phyloP scores from a whole-genome alignment of 306 rosid species.

The Rosa rugosa region DNA sequence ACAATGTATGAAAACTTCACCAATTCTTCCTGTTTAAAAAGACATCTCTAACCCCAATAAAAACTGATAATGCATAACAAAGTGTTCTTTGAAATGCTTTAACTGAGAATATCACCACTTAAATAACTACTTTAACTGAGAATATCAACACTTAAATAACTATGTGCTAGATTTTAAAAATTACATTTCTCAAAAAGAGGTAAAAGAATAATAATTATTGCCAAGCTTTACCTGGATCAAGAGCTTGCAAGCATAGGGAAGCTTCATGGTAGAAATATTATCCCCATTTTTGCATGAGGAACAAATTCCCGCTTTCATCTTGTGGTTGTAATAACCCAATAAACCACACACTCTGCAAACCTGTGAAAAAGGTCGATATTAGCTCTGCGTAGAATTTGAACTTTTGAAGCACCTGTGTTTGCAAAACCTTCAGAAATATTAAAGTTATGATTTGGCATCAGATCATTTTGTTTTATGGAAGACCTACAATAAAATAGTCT shows the following conservation, averaged over 20 bases:
- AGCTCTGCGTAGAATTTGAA: background rate
- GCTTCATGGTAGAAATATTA: slow-evolving; percentile 72
- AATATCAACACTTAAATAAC: background rate
- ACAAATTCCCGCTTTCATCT: slow-evolving; percentile 74
- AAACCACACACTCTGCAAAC: slow-evolving; percentile 81
- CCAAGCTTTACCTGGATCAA: slow-evolving; percentile 65
- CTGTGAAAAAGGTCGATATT: slow-evolving; percentile 1
- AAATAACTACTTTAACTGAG: background rate
- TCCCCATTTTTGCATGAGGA: slow-evolving; percentile 86
- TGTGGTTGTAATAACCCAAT: slow-evolving; percentile 84
- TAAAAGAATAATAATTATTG: background rate
- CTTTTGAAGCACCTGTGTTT: background rate
- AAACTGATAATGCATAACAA: background rate
- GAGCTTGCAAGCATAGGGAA: slow-evolving; percentile 98
- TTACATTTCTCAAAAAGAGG: background rate
- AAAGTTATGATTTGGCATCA: background rate
- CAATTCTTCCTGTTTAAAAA: background rate
- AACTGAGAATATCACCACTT: background rate
- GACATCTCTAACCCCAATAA: background rate
- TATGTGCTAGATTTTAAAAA: background rate
- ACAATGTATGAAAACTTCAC: background rate
- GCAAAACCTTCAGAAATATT: background rate
- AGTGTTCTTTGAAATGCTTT: background rate
- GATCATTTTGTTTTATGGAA: background rate
- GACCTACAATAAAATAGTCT: background rate